Percentiles rank a stretch among this genome's conserved stretches.
Conservation (phyloP, 2,329 filamentous ascomycete species). For the Pseudogymnoascus sp. region DNA sequence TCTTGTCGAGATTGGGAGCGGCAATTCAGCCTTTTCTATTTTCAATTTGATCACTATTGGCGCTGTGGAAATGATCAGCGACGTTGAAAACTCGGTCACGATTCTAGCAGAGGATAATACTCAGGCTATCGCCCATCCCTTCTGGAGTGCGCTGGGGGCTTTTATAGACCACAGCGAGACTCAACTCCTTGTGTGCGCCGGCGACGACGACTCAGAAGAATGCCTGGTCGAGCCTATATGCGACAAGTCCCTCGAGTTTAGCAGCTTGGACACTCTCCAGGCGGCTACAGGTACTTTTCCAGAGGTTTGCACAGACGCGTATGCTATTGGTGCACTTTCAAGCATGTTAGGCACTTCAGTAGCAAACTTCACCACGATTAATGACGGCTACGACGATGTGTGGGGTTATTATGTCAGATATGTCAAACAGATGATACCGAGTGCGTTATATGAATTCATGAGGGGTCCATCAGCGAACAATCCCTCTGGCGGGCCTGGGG, state of each 20-base stretch:
- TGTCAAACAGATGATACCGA: constrained; percentile 12
- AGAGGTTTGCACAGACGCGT: constrained; percentile 10
- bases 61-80: constrained; percentile 12
- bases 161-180: constrained; percentile 10
- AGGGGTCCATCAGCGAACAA: not conserved
- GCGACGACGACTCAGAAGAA: not conserved
- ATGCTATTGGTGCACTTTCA: constrained; percentile 3
- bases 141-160: constrained; percentile 12
- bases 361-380: constrained; percentile 12
- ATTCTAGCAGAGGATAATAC: constrained; percentile 13
- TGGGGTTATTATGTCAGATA: constrained; percentile 16
- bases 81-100: not conserved
- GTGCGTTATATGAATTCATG: constrained; percentile 11
- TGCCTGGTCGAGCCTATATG: not conserved
- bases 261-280: constrained; percentile 3
- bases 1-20: too few relatives aligned
- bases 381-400: constrained; percentile 14
- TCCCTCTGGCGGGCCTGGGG: constrained; percentile 7
- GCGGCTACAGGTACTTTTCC: constrained; percentile 9
- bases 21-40: too few relatives aligned
- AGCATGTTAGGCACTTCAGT: not conserved
- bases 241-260: constrained; percentile 9
- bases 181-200: not conserved
- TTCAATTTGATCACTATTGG: not conserved
- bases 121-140: constrained; percentile 13